phyloP scores from a whole-genome alignment of 208 protist species.

The Leptomonas seymouri region DNA sequence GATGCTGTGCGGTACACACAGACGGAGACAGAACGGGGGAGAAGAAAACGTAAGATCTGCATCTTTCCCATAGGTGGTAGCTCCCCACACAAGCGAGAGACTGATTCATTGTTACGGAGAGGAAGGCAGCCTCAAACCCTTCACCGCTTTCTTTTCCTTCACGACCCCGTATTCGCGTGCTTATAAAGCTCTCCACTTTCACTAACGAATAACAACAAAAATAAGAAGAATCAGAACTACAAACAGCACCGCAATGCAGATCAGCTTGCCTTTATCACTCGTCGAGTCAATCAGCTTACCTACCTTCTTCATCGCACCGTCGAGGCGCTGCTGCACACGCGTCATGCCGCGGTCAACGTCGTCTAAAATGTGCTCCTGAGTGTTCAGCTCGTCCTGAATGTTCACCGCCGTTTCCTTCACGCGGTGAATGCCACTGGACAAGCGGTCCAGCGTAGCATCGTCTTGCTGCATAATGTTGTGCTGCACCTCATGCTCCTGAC shows the following conservation, averaged over 20 bases:
- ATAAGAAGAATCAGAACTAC: constrained; percentile 73
- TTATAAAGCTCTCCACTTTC: not conserved
- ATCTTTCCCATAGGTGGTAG: no score
- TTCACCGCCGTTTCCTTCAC: constrained; percentile 71
- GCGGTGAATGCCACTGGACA: constrained; percentile 67
- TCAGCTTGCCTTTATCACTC: constrained; percentile 79
- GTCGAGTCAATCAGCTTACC: constrained; percentile 74
- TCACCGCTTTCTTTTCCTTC: no score
- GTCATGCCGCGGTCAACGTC: constrained; percentile 82
- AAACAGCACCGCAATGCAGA: constrained; percentile 78
- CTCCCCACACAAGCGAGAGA: no score
- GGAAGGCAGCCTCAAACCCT: no score
- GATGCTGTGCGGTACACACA: no score
- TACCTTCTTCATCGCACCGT: constrained; percentile 77
- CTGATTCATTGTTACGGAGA: no score
- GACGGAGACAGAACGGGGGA: no score
- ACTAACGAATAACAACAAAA: constrained; percentile 56
- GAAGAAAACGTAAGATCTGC: no score
- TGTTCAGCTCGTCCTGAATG: constrained; percentile 81
- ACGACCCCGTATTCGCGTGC: no score
- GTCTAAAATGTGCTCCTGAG: constrained; percentile 78
- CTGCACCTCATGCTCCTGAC: constrained; percentile 72
- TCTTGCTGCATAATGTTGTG: constrained; percentile 62
- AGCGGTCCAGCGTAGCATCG: constrained; percentile 71
- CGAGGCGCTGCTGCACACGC: constrained; percentile 68